These are phyloP conservation scores for Babesia divergens DNA, from an alignment of 169 alveolate genomes.

Conservation along the genomic window DNA sequence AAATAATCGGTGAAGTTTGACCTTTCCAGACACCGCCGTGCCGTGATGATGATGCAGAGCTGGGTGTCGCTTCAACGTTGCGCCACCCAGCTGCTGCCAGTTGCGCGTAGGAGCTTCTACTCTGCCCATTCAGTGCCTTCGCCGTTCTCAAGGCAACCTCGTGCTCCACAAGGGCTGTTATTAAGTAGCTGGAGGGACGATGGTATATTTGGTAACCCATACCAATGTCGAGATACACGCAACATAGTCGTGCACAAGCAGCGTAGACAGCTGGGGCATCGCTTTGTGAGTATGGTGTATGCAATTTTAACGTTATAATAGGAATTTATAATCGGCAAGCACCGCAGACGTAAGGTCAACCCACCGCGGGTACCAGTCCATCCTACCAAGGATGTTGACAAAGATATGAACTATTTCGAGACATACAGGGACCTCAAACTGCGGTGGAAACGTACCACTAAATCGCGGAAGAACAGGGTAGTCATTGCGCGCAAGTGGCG, in stretches of 20 bases:
- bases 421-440: conserved; percentile 74
- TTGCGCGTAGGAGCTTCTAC: not conserved
- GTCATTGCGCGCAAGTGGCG: conserved; percentile 78
- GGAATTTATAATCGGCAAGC: conserved; percentile 83
- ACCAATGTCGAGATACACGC: conserved; percentile 1
- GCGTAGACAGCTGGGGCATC: conserved; percentile 60
- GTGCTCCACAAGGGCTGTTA: too few species aligned
- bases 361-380: conserved; percentile 83
- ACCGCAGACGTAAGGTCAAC: conserved; percentile 70
- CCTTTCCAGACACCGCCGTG: too few species aligned
- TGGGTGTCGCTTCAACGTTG: too few species aligned
- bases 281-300: conserved; percentile 32
- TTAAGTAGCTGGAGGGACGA: not conserved
- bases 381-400: conserved; percentile 75
- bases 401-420: conserved; percentile 72
- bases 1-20: too few species aligned
- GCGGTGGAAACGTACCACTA: conserved; percentile 75
- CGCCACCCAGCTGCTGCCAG: not conserved
- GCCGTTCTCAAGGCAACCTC: too few species aligned
- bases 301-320: not conserved
- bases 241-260: conserved; percentile 51
- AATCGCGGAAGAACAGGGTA: conserved; percentile 67
- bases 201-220: not conserved
- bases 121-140: too few species aligned
- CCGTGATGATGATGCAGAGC: too few species aligned